Conservation (phyloP, 2,329 filamentous ascomycete species). For the Botryotinia convoluta region DNA sequence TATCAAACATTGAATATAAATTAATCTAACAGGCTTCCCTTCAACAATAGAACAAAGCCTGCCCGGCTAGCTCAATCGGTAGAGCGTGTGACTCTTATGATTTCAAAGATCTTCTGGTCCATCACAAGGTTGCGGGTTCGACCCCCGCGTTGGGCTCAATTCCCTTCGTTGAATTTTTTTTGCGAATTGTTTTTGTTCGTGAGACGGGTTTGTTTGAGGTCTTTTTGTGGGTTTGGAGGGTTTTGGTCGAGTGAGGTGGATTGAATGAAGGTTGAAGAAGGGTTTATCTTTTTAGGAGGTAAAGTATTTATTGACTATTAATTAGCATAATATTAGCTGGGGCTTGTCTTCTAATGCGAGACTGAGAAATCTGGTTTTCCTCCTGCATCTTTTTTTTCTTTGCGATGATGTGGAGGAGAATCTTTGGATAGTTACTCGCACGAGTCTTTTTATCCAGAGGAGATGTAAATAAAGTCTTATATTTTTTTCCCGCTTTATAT, state of each 20-base stretch:
- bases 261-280: neutral
- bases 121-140: slow-evolving; percentile 47
- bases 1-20: neutral
- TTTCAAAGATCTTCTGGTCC: slow-evolving; percentile 4
- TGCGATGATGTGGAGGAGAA: no score
- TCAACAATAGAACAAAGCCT: neutral
- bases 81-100: slow-evolving; percentile 38
- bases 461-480: neutral
- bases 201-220: no score
- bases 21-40: rapidly evolving
- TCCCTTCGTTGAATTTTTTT: slow-evolving; percentile 14
- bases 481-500: neutral
- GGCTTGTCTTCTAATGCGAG: no score
- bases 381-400: no score
- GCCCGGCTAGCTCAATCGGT: slow-evolving; percentile 38
- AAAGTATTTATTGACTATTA: no score
- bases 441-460: neutral
- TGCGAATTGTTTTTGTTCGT: no score
- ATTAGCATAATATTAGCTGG: no score
- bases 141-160: slow-evolving; percentile 41
- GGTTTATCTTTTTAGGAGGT: neutral
- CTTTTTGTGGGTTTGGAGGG: neutral
- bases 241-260: neutral
- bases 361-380: no score
- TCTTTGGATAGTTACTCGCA: neutral